Conservation (phyloP, 768 basidiomycete species). For the Pleurotus eryngii region DNA sequence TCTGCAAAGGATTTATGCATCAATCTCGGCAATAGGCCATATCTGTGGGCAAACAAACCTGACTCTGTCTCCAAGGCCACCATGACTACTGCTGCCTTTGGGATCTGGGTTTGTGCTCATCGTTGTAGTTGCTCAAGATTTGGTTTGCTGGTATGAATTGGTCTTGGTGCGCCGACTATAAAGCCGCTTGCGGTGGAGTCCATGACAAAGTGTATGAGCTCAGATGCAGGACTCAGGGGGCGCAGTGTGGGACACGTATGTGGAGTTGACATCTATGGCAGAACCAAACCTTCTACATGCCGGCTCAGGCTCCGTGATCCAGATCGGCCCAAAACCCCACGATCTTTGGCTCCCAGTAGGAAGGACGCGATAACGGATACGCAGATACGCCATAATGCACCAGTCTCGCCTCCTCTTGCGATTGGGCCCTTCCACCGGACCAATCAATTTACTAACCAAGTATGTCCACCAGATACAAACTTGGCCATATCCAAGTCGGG, state of each 20-base stretch:
- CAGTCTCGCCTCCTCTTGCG: neutral
- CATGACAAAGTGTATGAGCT: neutral
- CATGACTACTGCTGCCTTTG: neutral
- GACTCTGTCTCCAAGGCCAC: neutral
- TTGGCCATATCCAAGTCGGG: neutral
- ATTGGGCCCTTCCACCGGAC: neutral
- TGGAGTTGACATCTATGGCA: no score
- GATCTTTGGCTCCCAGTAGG: no score
- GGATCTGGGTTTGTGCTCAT: neutral
- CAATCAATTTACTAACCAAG: neutral
- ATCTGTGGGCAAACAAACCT: neutral
- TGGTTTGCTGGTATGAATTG: no score
- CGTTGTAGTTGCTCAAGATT: no score
- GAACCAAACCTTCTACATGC: no score
- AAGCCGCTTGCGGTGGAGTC: no score
- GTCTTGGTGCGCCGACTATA: no score
- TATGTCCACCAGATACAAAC: neutral
- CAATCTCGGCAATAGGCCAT: neutral
- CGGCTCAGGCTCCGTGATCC: no score
- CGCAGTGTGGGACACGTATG: no score
- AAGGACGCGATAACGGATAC: neutral
- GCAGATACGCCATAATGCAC: conserved; percentile 1
- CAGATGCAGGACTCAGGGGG: neutral
- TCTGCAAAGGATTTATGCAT: neutral
- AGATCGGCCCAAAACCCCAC: no score